Percentiles rank a stretch among this genome's conserved stretches.
These are phyloP conservation scores for Russula griseocarnosa DNA, from an alignment of 768 basidiomycete species.

Conservation along the genomic window DNA sequence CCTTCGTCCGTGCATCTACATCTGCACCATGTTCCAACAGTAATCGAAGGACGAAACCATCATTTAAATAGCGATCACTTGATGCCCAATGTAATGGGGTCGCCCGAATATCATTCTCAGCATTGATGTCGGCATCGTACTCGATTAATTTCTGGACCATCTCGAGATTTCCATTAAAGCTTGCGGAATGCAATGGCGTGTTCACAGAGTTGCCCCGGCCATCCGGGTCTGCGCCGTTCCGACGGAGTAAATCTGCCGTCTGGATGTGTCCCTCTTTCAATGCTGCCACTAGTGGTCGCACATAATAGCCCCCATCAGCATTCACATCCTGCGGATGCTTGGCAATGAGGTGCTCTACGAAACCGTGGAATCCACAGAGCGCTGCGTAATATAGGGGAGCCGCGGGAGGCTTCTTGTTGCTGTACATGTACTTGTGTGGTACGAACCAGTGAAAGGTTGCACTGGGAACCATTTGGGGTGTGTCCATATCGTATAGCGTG, in stretches of 20 bases:
- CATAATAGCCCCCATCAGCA: not conserved
- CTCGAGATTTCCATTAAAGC: not conserved
- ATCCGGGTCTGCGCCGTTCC: not conserved
- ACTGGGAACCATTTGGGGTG: not conserved
- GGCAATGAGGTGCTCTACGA: not conserved
- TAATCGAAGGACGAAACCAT: not conserved
- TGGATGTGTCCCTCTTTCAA: not conserved
- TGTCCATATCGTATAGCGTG: not conserved
- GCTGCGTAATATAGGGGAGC: not conserved
- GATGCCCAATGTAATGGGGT: not conserved
- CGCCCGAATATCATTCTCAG: fast-evolving
- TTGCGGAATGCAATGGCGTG: not conserved
- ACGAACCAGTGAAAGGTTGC: not conserved
- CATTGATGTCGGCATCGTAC: not conserved
- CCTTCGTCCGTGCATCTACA: not conserved
- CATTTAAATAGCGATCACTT: not conserved
- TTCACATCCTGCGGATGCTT: not conserved
- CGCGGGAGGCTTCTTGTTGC: not conserved
- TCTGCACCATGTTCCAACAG: not conserved
- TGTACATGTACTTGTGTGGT: too few relatives aligned
- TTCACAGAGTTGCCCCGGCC: too few relatives aligned
- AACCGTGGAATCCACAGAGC: not conserved
- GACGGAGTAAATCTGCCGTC: not conserved
- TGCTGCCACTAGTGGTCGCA: not conserved
- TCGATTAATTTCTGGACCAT: not conserved